Percentiles rank a stretch among this genome's conserved stretches.
phyloP scores from a whole-genome alignment of 352 stramenopile species.

The Blastocystis sp. region DNA sequence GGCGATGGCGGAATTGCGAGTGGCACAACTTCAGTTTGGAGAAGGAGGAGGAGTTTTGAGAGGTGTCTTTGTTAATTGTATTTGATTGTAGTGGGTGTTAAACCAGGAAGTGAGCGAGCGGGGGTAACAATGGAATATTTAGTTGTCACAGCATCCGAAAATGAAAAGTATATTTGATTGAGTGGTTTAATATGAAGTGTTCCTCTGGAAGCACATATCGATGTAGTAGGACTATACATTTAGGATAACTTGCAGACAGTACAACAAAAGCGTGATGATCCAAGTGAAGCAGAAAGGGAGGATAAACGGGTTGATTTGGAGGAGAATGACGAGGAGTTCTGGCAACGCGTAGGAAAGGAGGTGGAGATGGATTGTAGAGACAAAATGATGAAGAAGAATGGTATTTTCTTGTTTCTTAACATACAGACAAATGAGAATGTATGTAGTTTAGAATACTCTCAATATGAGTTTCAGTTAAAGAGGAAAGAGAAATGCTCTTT shows the following conservation, averaged over 20 bases:
- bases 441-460: background rate
- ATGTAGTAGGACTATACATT: background rate
- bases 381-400: slow-evolving; percentile 44
- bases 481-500: background rate
- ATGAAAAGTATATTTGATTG: background rate
- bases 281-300: background rate
- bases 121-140: slow-evolving; percentile 2
- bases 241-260: background rate
- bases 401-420: slow-evolving; percentile 34
- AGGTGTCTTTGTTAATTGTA: background rate
- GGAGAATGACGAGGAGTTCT: slow-evolving; percentile 45
- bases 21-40: slow-evolving; percentile 6
- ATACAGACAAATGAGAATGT: slow-evolving; percentile 1
- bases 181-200: background rate
- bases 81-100: background rate
- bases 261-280: background rate
- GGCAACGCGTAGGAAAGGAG: background rate
- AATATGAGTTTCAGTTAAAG: slow-evolving; percentile 37
- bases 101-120: slow-evolving; percentile 12
- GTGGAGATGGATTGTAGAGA: background rate
- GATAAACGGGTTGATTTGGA: slow-evolving; percentile 17
- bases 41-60: slow-evolving; percentile 5
- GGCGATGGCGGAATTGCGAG: background rate
- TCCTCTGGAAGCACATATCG: background rate
- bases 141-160: slow-evolving; percentile 17